phyloP scores from a whole-genome alignment of 2,329 filamentous ascomycete genomes.

The Cadophora malorum region DNA sequence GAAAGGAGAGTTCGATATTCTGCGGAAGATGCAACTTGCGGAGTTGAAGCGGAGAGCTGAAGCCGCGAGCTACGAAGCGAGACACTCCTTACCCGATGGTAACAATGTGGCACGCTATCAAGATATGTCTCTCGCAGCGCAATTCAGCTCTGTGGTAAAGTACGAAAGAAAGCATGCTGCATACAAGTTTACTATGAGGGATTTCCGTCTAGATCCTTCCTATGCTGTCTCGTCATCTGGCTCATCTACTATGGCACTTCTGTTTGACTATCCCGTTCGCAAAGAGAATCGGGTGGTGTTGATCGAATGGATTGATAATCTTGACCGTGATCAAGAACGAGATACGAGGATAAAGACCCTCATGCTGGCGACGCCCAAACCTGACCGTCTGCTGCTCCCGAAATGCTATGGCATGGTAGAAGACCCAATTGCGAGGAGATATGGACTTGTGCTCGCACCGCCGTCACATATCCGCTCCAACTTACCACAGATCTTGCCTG shows the following conservation, averaged over 20 bases:
- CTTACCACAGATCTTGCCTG: conserved; percentile 36
- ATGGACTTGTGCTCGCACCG: conserved; percentile 40
- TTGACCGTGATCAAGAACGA: conserved; percentile 35
- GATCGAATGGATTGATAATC: conserved; percentile 38
- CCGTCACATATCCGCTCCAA: conserved; percentile 39
- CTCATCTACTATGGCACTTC: conserved; percentile 39
- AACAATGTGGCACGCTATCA: conserved; percentile 28
- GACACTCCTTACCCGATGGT: conserved; percentile 27
- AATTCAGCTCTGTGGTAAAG: conserved; percentile 38
- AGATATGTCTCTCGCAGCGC: conserved; percentile 36
- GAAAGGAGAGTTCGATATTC: conserved; percentile 35
- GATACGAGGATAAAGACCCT: conserved; percentile 39
- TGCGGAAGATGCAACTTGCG: conserved; percentile 34
- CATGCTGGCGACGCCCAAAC: conserved; percentile 40
- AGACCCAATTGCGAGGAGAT: conserved; percentile 33
- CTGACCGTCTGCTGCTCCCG: conserved; percentile 35
- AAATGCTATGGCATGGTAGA: conserved; percentile 42
- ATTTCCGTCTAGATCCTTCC: conserved; percentile 38
- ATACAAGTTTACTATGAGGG: conserved; percentile 39
- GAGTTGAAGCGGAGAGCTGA: conserved; percentile 34
- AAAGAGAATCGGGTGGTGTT: conserved; percentile 42
- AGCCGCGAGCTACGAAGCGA: conserved; percentile 37
- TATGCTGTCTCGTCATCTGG: conserved; percentile 36
- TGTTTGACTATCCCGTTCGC: conserved; percentile 39
- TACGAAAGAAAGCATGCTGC: conserved; percentile 37